Base-by-base conservation (phyloP, 2,329 filamentous ascomycete species). In the Sclerotinia sclerotiorum region DNA sequence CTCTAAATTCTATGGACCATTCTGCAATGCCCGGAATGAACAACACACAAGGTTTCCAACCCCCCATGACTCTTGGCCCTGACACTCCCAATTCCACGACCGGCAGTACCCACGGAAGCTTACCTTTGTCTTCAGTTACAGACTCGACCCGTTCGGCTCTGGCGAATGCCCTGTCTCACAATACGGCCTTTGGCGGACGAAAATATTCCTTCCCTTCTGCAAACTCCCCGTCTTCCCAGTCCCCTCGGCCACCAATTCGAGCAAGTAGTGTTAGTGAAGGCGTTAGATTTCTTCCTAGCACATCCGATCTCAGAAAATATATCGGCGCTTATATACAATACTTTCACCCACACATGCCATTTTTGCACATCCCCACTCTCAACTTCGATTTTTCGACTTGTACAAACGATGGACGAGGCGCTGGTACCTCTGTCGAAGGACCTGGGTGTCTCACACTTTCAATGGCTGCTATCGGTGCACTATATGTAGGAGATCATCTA, bases 261-360 rank as follows among this genome's bases (percentile, higher is more conserved):
- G 77, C 80, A 66, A 79, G 84, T 82, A 77, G 84, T 84, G 77
- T 80, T 71, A 79, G 81, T 74, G 82, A 83, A 73, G 80, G 84
- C 74, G 83, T 81, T 76, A 85, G 81, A 74, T 85, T 81, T 72
- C 84, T 97, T 69, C 94, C 94, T 65, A 93, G 86, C 80, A 94
- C 92, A 46, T 84, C 87, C 77, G 93, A 97, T 77, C 87, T 98
- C 71, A 93, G 96, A 79, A 90, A 93, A 78, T 97, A 94, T 79
- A 91, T 97, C 71, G 88, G 89, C 72, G 90, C 94, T 69, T 98
- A 97, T 80, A 88, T 98, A 75, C 88, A 89, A 72, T 97, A 92
- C 78, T 97, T 97, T 79, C 94, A 97, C 77, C 94, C 94, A 29
- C 94, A 98, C 78, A 81, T 97, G 70, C 94, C 95, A n/a, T 97